phyloP scores from a whole-genome alignment of 305 asterid genomes.

The Fraxinus sp. region DNA sequence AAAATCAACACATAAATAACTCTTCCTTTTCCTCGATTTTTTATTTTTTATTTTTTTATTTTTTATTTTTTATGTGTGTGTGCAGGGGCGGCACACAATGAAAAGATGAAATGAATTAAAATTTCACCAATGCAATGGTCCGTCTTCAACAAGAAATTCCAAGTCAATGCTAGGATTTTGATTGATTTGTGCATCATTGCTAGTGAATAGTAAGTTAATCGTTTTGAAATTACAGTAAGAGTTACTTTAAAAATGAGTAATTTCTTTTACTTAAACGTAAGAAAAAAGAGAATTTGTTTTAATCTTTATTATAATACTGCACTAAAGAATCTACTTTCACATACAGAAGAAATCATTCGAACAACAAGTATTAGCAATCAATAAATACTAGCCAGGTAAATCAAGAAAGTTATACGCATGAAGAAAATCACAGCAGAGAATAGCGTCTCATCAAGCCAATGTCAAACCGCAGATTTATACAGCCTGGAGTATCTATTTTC shows the following conservation, averaged over 20 bases:
- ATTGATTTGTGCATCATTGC: background rate
- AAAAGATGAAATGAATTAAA: background rate
- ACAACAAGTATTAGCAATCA: background rate
- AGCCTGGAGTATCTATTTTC: slow-evolving; percentile 39
- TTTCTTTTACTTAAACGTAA: background rate
- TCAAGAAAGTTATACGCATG: background rate
- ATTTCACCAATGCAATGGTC: background rate
- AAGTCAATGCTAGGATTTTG: background rate
- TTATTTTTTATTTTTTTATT: too few species aligned
- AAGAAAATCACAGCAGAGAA: slow-evolving; percentile 15
- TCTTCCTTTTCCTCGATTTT: too few species aligned
- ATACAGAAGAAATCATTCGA: background rate
- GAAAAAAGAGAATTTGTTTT: background rate
- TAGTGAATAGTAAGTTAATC: background rate
- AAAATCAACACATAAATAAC: background rate
- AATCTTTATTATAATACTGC: background rate
- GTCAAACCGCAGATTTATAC: background rate
- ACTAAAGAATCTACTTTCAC: background rate
- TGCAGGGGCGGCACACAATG: background rate
- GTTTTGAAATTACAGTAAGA: background rate
- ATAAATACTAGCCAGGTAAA: background rate
- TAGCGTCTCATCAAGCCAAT: background rate
- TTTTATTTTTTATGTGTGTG: too few species aligned
- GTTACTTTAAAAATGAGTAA: background rate
- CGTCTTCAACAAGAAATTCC: background rate